A percentile compares a stretch with the other conserved stretches of the same genome.
Evolutionary conservation across 257 asterid species (phyloP).

Genomic region (Nicotiana tomentosiformis): DNA sequence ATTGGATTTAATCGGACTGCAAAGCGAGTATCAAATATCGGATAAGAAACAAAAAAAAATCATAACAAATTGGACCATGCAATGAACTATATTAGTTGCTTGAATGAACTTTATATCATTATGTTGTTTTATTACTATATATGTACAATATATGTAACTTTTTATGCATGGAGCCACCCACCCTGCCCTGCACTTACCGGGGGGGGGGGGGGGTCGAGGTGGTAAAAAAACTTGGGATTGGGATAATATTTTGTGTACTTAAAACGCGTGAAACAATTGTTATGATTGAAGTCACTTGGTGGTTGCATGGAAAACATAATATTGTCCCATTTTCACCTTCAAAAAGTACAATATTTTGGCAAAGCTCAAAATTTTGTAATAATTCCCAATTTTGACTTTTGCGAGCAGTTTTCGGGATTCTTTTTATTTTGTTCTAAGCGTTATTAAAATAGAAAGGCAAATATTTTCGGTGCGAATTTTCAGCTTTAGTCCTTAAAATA

Average conservation of each 20-base stretch:
- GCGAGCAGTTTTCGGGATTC: background rate
- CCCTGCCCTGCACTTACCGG: background rate
- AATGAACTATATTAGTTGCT: slow-evolving; percentile 15
- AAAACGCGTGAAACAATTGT: slow-evolving; percentile 48
- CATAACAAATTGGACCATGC: slow-evolving; percentile 26
- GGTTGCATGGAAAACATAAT: slow-evolving; percentile 34
- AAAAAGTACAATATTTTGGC: slow-evolving; percentile 19
- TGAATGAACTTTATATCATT: slow-evolving; percentile 14
- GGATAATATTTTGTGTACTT: slow-evolving; percentile 21
- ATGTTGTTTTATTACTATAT: background rate
- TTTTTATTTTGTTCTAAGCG: background rate
- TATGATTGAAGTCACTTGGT: slow-evolving; percentile 53
- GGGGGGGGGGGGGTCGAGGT: background rate
- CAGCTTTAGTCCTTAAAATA: background rate
- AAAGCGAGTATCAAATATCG: too few species aligned
- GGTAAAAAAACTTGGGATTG: slow-evolving; percentile 14
- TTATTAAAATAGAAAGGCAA: background rate
- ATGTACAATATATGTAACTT: background rate
- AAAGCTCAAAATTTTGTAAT: slow-evolving; percentile 18
- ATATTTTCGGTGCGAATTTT: background rate
- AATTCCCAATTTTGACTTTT: background rate
- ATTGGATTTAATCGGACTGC: too few species aligned
- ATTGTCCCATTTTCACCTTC: slow-evolving; percentile 17
- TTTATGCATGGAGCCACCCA: slow-evolving; percentile 24
- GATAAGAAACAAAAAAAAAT: too few species aligned